phyloP scores from a whole-genome alignment of 202 grass and related monocot species.

The Schoenoplectus tabernaemontani region DNA sequence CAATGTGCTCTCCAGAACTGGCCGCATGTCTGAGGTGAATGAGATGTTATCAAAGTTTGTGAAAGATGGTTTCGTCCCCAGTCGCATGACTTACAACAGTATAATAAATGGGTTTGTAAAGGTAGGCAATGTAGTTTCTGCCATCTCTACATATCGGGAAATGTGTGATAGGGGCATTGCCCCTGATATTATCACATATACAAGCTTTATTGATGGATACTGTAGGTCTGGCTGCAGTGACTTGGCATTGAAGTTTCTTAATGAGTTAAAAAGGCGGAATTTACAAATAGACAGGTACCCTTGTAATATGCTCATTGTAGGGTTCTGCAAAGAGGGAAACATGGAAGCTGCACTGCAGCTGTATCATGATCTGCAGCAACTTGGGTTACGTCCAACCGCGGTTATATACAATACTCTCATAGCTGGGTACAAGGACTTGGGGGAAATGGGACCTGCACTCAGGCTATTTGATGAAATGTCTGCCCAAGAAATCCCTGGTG shows the following conservation, averaged over 20 bases:
- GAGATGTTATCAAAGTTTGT: slow-evolving; percentile 62
- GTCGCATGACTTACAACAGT: slow-evolving; percentile 63
- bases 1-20: slow-evolving; percentile 46
- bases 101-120: slow-evolving; percentile 73
- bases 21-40: slow-evolving; percentile 40
- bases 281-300: slow-evolving; percentile 37
- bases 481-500: slow-evolving; percentile 42
- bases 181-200: slow-evolving; percentile 64
- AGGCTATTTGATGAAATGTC: slow-evolving; percentile 51
- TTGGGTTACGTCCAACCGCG: slow-evolving; percentile 43
- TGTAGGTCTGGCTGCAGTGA: slow-evolving; percentile 49
- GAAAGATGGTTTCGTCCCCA: slow-evolving; percentile 67
- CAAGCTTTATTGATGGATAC: slow-evolving; percentile 75
- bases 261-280: slow-evolving; percentile 42
- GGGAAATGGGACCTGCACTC: slow-evolving; percentile 50
- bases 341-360: slow-evolving; percentile 54
- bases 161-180: slow-evolving; percentile 52
- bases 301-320: slow-evolving; percentile 52
- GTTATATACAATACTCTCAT: slow-evolving; percentile 66
- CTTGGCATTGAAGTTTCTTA: slow-evolving; percentile 72
- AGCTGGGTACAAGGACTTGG: slow-evolving; percentile 60
- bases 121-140: slow-evolving; percentile 42
- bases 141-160: slow-evolving; percentile 43
- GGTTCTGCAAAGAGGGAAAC: slow-evolving; percentile 57
- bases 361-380: slow-evolving; percentile 49